phyloP scores from a whole-genome alignment of 2,329 filamentous ascomycete species.

The Xylaria sp. region DNA sequence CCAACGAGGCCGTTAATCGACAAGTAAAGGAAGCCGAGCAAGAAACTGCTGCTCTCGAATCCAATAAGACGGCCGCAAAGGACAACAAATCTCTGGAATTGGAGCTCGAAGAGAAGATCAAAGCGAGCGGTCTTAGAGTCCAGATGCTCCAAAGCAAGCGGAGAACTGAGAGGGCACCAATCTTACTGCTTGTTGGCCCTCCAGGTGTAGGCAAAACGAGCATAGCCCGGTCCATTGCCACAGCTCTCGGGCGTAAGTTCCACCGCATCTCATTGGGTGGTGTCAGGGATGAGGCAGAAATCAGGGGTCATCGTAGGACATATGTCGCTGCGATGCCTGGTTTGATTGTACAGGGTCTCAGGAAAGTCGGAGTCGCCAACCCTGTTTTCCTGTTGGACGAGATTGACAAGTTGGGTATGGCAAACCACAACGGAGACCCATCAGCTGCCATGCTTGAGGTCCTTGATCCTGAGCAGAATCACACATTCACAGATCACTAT shows the following conservation, averaged over 20 bases:
- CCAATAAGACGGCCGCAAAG: conserved; percentile 53
- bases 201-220: conserved; percentile 97
- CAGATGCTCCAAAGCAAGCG: conserved; percentile 82
- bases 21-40: conserved; percentile 77
- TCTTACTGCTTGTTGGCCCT: conserved; percentile 90
- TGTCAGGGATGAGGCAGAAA: conserved; percentile 96
- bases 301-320: conserved; percentile 91
- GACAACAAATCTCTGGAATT: conserved; percentile 49
- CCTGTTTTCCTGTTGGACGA: conserved; percentile 96
- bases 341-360: conserved; percentile 89
- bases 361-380: conserved; percentile 95
- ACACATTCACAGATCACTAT: conserved; percentile 95
- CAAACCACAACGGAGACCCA: conserved; percentile 94
- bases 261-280: conserved; percentile 96
- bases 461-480: conserved; percentile 95
- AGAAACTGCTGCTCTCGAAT: conserved; percentile 60
- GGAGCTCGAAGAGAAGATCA: conserved; percentile 54
- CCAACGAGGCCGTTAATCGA: conserved; percentile 83
- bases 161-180: conserved; percentile 94
- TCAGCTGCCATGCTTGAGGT: conserved; percentile 98
- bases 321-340: conserved; percentile 99
- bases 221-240: conserved; percentile 90
- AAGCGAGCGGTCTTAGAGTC: conserved; percentile 69
- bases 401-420: conserved; percentile 94
- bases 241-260: conserved; percentile 92